Evolutionary conservation across 2,329 filamentous ascomycete species (phyloP).

Genomic region (Pseudonectria buxi): DNA sequence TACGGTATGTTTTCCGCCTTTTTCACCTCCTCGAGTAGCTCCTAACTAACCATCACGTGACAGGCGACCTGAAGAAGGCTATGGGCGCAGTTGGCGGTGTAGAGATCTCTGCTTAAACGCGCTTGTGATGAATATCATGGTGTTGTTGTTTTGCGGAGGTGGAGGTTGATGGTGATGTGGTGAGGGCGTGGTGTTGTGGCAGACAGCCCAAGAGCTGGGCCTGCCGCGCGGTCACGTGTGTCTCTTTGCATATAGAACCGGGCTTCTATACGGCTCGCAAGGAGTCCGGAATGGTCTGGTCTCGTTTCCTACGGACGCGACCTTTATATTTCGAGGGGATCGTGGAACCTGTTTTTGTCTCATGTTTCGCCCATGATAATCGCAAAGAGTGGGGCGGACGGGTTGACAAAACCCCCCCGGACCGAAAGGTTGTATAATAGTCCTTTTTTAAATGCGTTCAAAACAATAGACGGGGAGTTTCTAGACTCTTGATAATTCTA

Average conservation of each 20-base stretch:
- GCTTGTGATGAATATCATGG: background rate
- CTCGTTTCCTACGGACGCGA: slow-evolving; percentile 12
- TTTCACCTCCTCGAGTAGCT: background rate
- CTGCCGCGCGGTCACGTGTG: slow-evolving; percentile 10
- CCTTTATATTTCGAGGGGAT: slow-evolving; percentile 12
- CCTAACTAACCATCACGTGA: background rate
- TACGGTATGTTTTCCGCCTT: slow-evolving; percentile 54
- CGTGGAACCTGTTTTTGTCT: slow-evolving; percentile 14
- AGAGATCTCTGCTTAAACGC: slow-evolving; percentile 46
- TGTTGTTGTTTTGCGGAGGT: background rate
- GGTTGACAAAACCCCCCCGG: slow-evolving; percentile 14
- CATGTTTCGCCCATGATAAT: slow-evolving; percentile 19
- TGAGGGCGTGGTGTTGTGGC: slow-evolving; percentile 6
- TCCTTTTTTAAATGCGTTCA: slow-evolving; percentile 18
- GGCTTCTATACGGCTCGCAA: slow-evolving; percentile 12
- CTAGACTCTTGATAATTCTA: slow-evolving; percentile 7
- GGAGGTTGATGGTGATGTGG: slow-evolving; percentile 5
- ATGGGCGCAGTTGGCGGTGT: slow-evolving; percentile 76
- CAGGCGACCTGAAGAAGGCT: slow-evolving; percentile 54
- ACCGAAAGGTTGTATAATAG: slow-evolving; percentile 21
- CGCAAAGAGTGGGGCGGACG: slow-evolving; percentile 18
- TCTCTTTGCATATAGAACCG: slow-evolving; percentile 11
- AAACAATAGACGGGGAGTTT: slow-evolving; percentile 16
- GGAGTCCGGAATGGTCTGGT: slow-evolving; percentile 11
- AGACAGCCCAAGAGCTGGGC: slow-evolving; percentile 20